These are phyloP conservation scores for Cyberlindnera subsufficiens DNA, from an alignment of 805 yeast species.

Conservation along the genomic window DNA sequence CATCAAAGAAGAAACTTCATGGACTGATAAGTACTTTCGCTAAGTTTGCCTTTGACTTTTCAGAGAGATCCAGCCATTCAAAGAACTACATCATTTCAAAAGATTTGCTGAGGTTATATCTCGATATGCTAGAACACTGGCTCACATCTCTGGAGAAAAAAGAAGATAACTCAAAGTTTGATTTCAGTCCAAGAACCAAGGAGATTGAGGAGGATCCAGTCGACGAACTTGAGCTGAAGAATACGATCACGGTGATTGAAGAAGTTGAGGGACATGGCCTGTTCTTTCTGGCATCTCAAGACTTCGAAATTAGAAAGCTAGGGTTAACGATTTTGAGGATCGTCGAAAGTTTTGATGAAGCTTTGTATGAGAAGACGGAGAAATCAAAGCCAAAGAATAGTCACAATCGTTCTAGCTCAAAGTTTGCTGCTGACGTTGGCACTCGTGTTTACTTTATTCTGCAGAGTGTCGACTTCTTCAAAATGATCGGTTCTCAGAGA, in stretches of 20 bases:
- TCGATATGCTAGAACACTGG: conserved; percentile 82
- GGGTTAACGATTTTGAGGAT: conserved; percentile 73
- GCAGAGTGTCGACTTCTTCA: conserved; percentile 63
- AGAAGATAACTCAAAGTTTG: conserved; percentile 2
- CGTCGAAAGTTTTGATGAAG: conserved; percentile 84
- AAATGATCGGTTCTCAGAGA: conserved; percentile 47
- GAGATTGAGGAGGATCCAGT: conserved; percentile 24
- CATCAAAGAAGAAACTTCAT: conserved; percentile 64
- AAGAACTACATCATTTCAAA: conserved; percentile 54
- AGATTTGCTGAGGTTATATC: conserved; percentile 63
- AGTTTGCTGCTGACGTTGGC: conserved; percentile 75
- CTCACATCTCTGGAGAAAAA: conserved; percentile 50
- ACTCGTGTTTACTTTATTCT: conserved; percentile 71
- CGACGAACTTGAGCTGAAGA: conserved; percentile 71
- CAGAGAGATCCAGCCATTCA: conserved; percentile 61
- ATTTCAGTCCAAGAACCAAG: conserved; percentile 9
- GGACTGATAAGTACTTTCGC: conserved; percentile 70
- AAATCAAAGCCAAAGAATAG: conserved; percentile 16
- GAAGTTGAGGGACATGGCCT: conserved; percentile 95
- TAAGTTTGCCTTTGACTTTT: conserved; percentile 71
- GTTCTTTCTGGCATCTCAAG: conserved; percentile 87
- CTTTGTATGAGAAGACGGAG: conserved; percentile 49
- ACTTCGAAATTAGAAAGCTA: conserved; percentile 61
- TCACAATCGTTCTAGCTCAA: conserved; percentile 52
- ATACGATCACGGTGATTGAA: conserved; percentile 78